Base-by-base conservation (phyloP, 805 yeast genomes). In the Naumovozyma castellii region DNA sequence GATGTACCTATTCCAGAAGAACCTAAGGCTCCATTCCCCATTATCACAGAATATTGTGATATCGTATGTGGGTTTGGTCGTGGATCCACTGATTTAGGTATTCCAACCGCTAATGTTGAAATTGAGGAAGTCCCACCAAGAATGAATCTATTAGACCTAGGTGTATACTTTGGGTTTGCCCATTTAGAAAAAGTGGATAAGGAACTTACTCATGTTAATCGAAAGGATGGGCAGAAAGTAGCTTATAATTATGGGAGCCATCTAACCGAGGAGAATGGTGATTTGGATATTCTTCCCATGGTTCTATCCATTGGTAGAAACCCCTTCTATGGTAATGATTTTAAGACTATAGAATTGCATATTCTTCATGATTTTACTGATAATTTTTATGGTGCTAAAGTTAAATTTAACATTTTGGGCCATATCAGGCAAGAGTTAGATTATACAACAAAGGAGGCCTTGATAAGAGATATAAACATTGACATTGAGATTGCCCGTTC, bases 231-330 rank as follows among this genome's bases (percentile, higher is more conserved):
- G 6, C 43, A 65, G 9, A 54, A 57, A 18, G 79, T 78, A 13
- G 70, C 64, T 29, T 75, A 80, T 56, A 81, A 76, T 42, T 76
- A 73, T 52, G 96, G 95, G 1, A 47, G 58, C 4, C 50, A 60
- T 8, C 62, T 87, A 41, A 39, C 45, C 13, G 49, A 38, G 0
- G 52, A 49, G 2, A 49, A 43, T 18, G 52, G 49, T n/a, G 73
- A 70, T 32, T 63, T 71, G 2, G 68, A 69, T 37, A 62, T 64
- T 15, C 65, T 77, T 18, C 97, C 97, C 0, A 86, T 87, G 80
- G 98, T 92, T 6, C 81, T 90, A 84, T 84, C 95, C 6, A 71
- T 92, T 15, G 99, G 99, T 1, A 85, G 87, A 84, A 92, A 92
- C 56, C 97, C 98, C 30, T 90, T 80, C 57, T 92, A 77, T 64